Evolutionary conservation across 2,329 filamentous ascomycete genomes (phyloP), one percentile per base, ranked within the genome.

Genomic region (Claviceps maximensis): DNA sequence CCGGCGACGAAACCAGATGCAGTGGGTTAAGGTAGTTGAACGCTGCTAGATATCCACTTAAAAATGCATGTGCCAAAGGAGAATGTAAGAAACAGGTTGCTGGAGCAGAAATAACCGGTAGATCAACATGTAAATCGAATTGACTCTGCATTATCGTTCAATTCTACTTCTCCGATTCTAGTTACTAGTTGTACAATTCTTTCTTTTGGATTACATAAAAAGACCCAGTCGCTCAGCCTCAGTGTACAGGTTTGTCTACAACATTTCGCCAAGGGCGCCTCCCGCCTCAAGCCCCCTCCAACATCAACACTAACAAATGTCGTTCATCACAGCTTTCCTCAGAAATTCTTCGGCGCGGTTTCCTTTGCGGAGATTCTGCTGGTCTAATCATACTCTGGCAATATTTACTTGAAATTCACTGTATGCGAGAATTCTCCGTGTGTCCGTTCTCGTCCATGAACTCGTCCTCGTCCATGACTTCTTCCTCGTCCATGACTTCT

Each of bases 321-420:
- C 36, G 6, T 12, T 21, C 21, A n/a, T n/a, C 27, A 17, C 33
- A 36, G 23, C 15, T 47, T 21, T 15, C 12, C 13, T 2, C n/a
- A 21, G 23, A 19, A 15, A 36, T 13, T 36, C 33, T 36, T 42
- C 2, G 4, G 40, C 40, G 7, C 9, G 4, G 8, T 29, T 4
- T 29, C 10, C 29, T 31, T 31, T 31, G 29, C 10, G 29, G n/a
- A 9, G 7, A 8, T 31, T n/a, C 12, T n/a, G 1, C 36, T 5
- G 17, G 4, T 2, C n/a, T n/a, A 38, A 2, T 38, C 17, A 2
- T 38, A 5, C 1, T n/a, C n/a, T n/a, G 15, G 36, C 36, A 38
- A 38, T 5, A n/a, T 57, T 64, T 64, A 52, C 65, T 57, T n/a
- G 60, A 54, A 49, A 65, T 61, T 21, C 58, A 58, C 8, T 55